These are phyloP conservation scores for Boletus rufocinnamomeus DNA, from an alignment of 768 basidiomycete genomes.

Conservation along the genomic window DNA sequence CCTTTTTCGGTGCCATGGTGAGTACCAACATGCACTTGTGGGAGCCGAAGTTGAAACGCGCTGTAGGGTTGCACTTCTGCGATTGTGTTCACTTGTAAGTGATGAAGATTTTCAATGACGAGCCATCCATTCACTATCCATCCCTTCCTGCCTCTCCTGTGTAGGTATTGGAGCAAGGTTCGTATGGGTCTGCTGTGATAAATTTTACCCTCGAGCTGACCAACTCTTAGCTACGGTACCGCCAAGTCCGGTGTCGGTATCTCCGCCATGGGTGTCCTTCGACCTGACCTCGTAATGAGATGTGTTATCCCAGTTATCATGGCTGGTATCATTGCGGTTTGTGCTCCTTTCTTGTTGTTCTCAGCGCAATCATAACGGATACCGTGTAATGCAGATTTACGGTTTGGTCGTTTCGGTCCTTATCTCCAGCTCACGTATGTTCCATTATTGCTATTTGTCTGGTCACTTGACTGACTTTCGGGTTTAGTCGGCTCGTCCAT, in stretches of 20 bases:
- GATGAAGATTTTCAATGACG: not conserved
- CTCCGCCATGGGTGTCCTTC: slow-evolving; percentile 95
- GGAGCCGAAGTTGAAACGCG: slow-evolving; percentile 11
- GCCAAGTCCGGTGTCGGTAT: slow-evolving; percentile 99
- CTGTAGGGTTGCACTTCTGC: slow-evolving; percentile 90
- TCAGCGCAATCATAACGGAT: not conserved
- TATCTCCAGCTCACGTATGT: slow-evolving; percentile 84
- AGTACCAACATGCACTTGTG: slow-evolving; percentile 28
- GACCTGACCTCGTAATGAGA: slow-evolving; percentile 98
- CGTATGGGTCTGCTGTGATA: slow-evolving; percentile 20
- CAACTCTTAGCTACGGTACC: slow-evolving; percentile 83
- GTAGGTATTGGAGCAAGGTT: slow-evolving; percentile 89
- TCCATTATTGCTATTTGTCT: not conserved
- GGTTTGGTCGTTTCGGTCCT: slow-evolving; percentile 99
- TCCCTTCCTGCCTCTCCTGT: not conserved
- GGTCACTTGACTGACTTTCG: not conserved
- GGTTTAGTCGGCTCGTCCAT: slow-evolving; percentile 66
- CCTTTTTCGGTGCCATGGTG: slow-evolving; percentile 98
- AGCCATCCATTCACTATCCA: not conserved
- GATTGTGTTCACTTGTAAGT: slow-evolving; percentile 96
- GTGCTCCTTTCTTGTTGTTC: slow-evolving; percentile 35
- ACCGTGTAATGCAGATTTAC: slow-evolving; percentile 64
- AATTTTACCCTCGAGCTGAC: not conserved
- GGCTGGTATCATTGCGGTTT: slow-evolving; percentile 99
- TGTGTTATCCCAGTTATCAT: slow-evolving; percentile 97